Evolutionary conservation across 768 basidiomycete genomes (phyloP).

Genomic region (Cyathus striatus): DNA sequence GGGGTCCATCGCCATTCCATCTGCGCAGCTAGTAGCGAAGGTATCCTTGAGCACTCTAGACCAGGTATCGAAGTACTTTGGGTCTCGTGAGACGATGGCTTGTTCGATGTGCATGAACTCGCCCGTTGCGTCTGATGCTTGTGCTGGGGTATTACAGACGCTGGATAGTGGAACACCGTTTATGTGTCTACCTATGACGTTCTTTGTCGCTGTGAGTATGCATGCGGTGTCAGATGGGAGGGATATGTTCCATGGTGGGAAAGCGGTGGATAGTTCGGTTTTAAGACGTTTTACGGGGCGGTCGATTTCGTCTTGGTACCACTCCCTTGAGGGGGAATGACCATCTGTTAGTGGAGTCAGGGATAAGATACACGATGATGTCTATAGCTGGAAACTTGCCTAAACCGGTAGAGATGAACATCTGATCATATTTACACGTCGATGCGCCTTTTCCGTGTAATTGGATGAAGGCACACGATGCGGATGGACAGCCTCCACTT

Average conservation of each 20-base stretch:
- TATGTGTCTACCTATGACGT: slow-evolving; percentile 38
- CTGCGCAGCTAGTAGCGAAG: slow-evolving; percentile 17
- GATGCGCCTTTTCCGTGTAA: slow-evolving; percentile 38
- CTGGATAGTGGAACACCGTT: slow-evolving; percentile 25
- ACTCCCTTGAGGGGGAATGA: slow-evolving; percentile 18
- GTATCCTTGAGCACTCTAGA: slow-evolving; percentile 23
- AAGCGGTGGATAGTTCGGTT: slow-evolving; percentile 17
- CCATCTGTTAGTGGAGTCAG: slow-evolving; percentile 9
- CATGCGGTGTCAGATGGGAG: slow-evolving; percentile 37
- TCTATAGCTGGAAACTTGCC: slow-evolving; percentile 18
- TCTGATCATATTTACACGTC: slow-evolving; percentile 31
- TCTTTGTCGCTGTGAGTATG: slow-evolving; percentile 35
- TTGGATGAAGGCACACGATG: slow-evolving; percentile 40
- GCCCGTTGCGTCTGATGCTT: slow-evolving; percentile 20
- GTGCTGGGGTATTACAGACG: slow-evolving; percentile 25
- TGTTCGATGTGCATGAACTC: slow-evolving; percentile 42
- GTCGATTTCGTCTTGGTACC: slow-evolving; percentile 30
- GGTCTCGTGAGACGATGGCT: slow-evolving; percentile 14
- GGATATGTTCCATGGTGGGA: slow-evolving; percentile 31
- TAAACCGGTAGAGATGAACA: slow-evolving; percentile 42
- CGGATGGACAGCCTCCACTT: slow-evolving; percentile 28
- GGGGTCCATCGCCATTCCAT: slow-evolving; percentile 9
- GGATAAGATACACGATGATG: neutral
- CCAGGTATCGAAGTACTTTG: slow-evolving; percentile 26
- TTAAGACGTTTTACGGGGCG: slow-evolving; percentile 32